Conservation (phyloP, 257 asterid genomes). For the Rehmannia glutinosa region DNA sequence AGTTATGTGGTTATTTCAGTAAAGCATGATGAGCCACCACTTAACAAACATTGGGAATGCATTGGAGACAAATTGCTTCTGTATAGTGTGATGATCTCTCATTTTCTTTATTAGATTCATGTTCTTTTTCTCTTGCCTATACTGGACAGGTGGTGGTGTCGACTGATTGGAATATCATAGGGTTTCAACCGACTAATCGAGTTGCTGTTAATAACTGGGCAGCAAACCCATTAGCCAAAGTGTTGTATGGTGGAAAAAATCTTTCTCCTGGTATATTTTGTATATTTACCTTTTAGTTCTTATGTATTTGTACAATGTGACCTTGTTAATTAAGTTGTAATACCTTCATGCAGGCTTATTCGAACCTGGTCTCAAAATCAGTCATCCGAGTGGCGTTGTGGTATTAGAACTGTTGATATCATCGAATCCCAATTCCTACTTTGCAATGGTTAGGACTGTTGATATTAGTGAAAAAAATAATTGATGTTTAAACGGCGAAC, state of each 20-base stretch:
- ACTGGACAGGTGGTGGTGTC: constrained; percentile 57
- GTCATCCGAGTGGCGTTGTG: constrained; percentile 36
- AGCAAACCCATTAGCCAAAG: constrained; percentile 72
- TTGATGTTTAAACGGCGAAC: constrained; percentile 2
- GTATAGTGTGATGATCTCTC: not conserved
- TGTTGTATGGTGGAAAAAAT: constrained; percentile 56
- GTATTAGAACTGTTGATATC: constrained; percentile 72
- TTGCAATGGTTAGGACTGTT: constrained; percentile 61
- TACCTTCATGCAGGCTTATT: constrained; percentile 51
- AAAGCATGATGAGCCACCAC: no score
- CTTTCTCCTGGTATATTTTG: constrained; percentile 64
- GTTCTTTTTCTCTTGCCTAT: not conserved
- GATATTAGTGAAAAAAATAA: constrained; percentile 13
- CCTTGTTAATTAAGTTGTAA: not conserved
- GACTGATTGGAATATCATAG: constrained; percentile 47
- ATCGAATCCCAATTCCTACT: constrained; percentile 42
- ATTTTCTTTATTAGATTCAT: not conserved
- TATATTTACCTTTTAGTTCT: not conserved
- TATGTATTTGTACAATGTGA: not conserved
- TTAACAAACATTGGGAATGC: no score
- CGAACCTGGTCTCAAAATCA: constrained; percentile 62
- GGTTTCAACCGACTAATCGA: constrained; percentile 77
- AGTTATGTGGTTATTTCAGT: no score
- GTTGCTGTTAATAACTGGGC: constrained; percentile 89
- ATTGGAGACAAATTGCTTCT: not conserved